Conservation (phyloP, 208 protist species). For the Lotmaria passim region DNA sequence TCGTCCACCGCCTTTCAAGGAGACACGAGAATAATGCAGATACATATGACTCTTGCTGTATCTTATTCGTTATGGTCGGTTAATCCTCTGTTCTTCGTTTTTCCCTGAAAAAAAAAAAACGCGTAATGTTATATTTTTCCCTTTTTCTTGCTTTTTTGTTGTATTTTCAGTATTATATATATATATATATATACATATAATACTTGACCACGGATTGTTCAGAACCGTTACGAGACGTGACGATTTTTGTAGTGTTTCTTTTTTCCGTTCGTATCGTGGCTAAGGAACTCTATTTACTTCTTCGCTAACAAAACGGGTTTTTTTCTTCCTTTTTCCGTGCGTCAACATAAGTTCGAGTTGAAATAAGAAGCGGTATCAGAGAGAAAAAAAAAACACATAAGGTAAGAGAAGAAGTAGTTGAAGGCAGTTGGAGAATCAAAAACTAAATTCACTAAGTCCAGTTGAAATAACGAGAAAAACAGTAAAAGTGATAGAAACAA, state of each 20-base stretch:
- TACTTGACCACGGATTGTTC: not conserved
- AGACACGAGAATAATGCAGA: not conserved
- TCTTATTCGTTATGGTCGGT: not conserved
- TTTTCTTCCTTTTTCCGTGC: conserved; percentile 13
- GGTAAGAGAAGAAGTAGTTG: conserved; percentile 32
- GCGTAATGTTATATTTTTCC: not conserved
- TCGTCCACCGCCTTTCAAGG: not conserved
- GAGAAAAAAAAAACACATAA: conserved; percentile 31
- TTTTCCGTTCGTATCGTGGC: not conserved
- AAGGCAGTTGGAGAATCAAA: conserved; percentile 31
- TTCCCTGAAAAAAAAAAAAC: conserved; percentile 20
- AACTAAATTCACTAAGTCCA: conserved; percentile 40
- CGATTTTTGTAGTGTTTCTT: not conserved
- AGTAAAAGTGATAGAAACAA: conserved; percentile 12
- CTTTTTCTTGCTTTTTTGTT: conserved; percentile 5
- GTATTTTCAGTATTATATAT: too few species aligned
- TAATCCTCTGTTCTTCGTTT: conserved; percentile 4
- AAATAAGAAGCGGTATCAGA: conserved; percentile 14
- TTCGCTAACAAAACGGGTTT: not conserved
- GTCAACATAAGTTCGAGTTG: conserved; percentile 21
- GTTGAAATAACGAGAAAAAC: conserved; percentile 20
- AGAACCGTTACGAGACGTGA: not conserved
- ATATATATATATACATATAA: too few species aligned
- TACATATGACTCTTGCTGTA: not conserved
- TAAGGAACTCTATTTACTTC: not conserved